phyloP scores from a whole-genome alignment of 257 asterid genomes.

The Solanum neorickii region DNA sequence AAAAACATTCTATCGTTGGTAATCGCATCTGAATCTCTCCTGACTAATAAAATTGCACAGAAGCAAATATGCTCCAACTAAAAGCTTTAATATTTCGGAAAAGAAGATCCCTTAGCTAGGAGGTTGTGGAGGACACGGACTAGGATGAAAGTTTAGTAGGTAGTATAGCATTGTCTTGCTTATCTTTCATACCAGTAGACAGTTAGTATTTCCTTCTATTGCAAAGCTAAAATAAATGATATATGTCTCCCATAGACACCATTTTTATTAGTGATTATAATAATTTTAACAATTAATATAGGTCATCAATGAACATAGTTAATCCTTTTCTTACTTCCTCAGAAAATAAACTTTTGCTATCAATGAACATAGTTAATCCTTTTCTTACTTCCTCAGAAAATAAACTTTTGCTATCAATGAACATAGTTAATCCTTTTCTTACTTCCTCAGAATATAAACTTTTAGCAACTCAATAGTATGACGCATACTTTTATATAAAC shows the following conservation, averaged over 20 bases:
- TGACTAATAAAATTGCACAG: background rate
- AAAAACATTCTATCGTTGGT: background rate
- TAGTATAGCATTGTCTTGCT: background rate
- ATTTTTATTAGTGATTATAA: background rate
- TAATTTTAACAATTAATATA: background rate
- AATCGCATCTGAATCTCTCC: background rate
- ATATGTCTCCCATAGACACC: background rate
- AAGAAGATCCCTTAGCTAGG: background rate
- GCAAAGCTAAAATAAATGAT: background rate
- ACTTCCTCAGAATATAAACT: background rate
- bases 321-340: too few species aligned
- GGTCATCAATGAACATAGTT: background rate
- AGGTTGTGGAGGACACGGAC: background rate
- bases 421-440: background rate
- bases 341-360: background rate
- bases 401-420: background rate
- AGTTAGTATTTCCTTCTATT: background rate
- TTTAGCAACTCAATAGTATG: background rate
- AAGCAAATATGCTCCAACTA: background rate
- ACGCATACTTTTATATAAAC: background rate
- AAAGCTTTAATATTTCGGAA: background rate
- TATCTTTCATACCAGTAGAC: background rate
- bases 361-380: too few species aligned
- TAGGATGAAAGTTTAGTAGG: background rate
- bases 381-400: too few species aligned